phyloP scores from a whole-genome alignment of 169 alveolate species.

The Plasmodium sp. region DNA sequence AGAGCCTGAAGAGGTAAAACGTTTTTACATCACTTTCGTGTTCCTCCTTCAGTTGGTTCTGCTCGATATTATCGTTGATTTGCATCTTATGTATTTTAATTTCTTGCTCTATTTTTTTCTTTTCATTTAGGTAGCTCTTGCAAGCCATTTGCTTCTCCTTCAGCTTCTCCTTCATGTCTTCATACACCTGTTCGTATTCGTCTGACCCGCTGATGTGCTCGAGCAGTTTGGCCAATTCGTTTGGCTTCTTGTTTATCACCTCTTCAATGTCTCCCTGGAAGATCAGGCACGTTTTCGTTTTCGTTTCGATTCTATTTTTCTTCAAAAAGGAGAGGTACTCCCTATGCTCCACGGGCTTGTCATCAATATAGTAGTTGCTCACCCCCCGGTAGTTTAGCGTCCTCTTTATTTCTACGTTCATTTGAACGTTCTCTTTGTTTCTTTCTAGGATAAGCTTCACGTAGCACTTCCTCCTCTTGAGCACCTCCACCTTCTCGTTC shows the following conservation, averaged over 20 bases:
- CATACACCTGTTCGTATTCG: constrained; percentile 75
- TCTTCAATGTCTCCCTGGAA: constrained; percentile 94
- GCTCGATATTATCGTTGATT: constrained; percentile 47
- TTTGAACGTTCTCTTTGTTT: constrained; percentile 80
- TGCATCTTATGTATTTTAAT: constrained; percentile 44
- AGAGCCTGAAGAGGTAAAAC: constrained; percentile 22
- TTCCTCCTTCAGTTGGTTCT: constrained; percentile 41
- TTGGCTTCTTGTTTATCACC: constrained; percentile 89
- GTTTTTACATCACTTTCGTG: constrained; percentile 21
- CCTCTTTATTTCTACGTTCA: constrained; percentile 87
- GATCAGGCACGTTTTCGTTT: constrained; percentile 86
- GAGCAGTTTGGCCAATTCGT: constrained; percentile 90
- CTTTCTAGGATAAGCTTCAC: constrained; percentile 86
- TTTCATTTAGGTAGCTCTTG: constrained; percentile 45
- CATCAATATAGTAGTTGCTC: constrained; percentile 87
- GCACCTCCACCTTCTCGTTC: constrained; percentile 76
- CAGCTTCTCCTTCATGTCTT: constrained; percentile 56
- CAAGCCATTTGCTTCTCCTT: constrained; percentile 57
- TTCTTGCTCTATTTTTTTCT: constrained; percentile 65
- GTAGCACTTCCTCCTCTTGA: constrained; percentile 76
- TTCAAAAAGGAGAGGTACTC: constrained; percentile 79
- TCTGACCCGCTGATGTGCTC: constrained; percentile 91
- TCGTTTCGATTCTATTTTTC: constrained; percentile 79
- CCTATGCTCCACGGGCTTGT: constrained; percentile 80
- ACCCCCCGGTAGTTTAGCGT: constrained; percentile 84